A percentile compares a stretch with the other conserved stretches of the same genome.
phyloP scores from a whole-genome alignment of 2,329 filamentous ascomycete species.

The Bipolaris zeicola region DNA sequence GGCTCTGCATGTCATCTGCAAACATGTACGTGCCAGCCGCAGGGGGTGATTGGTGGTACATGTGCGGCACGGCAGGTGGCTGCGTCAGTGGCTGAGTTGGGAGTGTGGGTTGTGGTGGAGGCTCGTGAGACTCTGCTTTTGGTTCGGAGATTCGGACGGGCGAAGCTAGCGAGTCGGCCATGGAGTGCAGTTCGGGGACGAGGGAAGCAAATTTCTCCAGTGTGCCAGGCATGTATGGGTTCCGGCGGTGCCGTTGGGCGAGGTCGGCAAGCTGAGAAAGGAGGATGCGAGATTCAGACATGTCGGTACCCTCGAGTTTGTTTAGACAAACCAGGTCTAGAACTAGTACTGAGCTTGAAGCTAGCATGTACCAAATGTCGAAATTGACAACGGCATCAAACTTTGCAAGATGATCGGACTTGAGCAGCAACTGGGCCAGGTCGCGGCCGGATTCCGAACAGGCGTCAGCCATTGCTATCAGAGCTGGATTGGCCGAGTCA shows the following conservation, averaged over 20 bases:
- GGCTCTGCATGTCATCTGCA: constrained; percentile 29
- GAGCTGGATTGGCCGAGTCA: constrained; percentile 33
- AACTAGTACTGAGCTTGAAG: constrained; percentile 47
- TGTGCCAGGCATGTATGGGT: constrained; percentile 47
- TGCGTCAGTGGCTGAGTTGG: constrained; percentile 18
- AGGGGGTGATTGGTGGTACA: constrained; percentile 30
- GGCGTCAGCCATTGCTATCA: constrained; percentile 44
- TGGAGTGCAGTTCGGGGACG: constrained; percentile 45
- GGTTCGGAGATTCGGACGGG: constrained; percentile 12
- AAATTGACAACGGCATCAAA: constrained; percentile 51
- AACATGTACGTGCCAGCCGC: constrained; percentile 41
- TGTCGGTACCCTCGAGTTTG: constrained; percentile 22
- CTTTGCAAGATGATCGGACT: constrained; percentile 45
- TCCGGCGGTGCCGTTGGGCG: constrained; percentile 37
- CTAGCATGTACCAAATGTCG: constrained; percentile 51
- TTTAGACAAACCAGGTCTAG: constrained; percentile 46
- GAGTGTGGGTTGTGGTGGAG: constrained; percentile 8
- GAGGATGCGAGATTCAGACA: constrained; percentile 39
- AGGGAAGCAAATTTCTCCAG: constrained; percentile 47
- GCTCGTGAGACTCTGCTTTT: constrained; percentile 12
- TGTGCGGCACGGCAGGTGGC: constrained; percentile 21
- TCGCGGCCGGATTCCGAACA: constrained; percentile 48
- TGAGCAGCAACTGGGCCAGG: constrained; percentile 42
- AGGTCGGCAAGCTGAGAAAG: constrained; percentile 46
- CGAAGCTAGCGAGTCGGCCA: constrained; percentile 36